Evolutionary conservation across 1,284 basidiomycete genomes (phyloP), one percentile per base, ranked within the genome.

Genomic region (Melanopsichium pennsylvanicum): DNA sequence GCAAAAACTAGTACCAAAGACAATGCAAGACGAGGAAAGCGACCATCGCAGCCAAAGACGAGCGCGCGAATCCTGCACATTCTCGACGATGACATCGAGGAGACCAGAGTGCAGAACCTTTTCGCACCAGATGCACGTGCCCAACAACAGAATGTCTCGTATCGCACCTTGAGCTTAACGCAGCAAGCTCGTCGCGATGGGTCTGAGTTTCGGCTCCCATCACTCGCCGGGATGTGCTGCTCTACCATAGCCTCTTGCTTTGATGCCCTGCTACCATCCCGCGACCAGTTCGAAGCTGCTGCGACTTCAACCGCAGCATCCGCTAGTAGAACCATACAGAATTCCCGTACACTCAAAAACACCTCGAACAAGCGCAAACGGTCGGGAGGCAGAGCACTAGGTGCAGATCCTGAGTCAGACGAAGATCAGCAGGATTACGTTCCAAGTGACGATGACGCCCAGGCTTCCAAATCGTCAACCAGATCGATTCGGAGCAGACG

Each of bases 361-460:
- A 12, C 9, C 12, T 10, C 50, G 0, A 33, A 15, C 12, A 21
- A 27, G 4, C 59, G 59, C 27, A 64, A 57, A 19, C 18, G 50
- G 4, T 55, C 52, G 1, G 35, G 54, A 16, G 44, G 32, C 10
- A 43, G 54, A 23, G 54, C 58, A 1, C 62, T 68, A 16, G 64
- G 64, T n/a, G 48, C 58, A 22, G 34, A 47, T 8, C 64, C 54
- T 12, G 49, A 59, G 18, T 67, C 48, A 32, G 57, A 62, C 16
- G 46, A 62, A 2, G 58, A 62, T 12, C 45, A 61, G 36, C 21
- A 52, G 5, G 64, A 68, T 29, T 68, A 68, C 18, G 42, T 68
- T 3, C 58, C 58, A 7, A 57, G 52, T 18, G 64, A 59, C 15
- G 38, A 39, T 6, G 45, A 66, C 10, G n/a, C 15, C 11, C 7